Conservation (phyloP, 2,329 filamentous ascomycete species). For the Aspergillus fumigatus region DNA sequence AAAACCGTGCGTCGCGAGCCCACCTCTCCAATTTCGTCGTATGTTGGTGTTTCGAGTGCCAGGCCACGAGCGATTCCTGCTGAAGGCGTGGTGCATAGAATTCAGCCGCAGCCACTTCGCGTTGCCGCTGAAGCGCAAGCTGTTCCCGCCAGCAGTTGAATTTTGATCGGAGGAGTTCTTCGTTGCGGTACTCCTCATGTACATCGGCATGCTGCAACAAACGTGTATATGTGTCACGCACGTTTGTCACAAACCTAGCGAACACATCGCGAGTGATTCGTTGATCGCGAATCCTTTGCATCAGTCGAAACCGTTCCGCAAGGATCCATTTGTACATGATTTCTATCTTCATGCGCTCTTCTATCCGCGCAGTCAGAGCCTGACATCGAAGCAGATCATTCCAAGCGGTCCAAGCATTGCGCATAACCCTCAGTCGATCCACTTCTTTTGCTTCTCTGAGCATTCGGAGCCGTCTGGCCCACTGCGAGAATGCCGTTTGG, state of each 20-base stretch:
- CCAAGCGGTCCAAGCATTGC: slow-evolving; percentile 58
- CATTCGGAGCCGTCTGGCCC: slow-evolving; percentile 45
- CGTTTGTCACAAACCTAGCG: slow-evolving; percentile 37
- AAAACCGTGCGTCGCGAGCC: slow-evolving; percentile 54
- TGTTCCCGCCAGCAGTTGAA: slow-evolving; percentile 36
- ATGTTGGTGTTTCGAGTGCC: slow-evolving; percentile 38
- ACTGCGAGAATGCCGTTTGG: slow-evolving; percentile 45
- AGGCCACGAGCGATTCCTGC: slow-evolving; percentile 37
- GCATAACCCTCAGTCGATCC: slow-evolving; percentile 50
- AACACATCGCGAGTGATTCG: slow-evolving; percentile 37
- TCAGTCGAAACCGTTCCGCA: slow-evolving; percentile 41
- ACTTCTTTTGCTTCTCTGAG: slow-evolving; percentile 47
- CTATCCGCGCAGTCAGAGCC: slow-evolving; percentile 49
- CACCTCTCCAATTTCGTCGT: slow-evolving; percentile 47
- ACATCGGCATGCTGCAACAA: slow-evolving; percentile 35
- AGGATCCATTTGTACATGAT: slow-evolving; percentile 60
- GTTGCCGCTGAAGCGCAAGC: slow-evolving; percentile 35
- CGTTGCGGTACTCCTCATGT: slow-evolving; percentile 29
- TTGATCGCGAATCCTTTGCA: slow-evolving; percentile 38
- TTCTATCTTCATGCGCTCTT: slow-evolving; percentile 53
- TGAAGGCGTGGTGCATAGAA: slow-evolving; percentile 41
- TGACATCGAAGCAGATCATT: slow-evolving; percentile 56
- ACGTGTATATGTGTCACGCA: slow-evolving; percentile 32
- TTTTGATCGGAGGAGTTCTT: slow-evolving; percentile 31
- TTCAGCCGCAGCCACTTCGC: slow-evolving; percentile 39